A percentile compares a stretch with the other conserved stretches of the same genome.
Evolutionary conservation across 2,329 filamentous ascomycete species (phyloP).

Genomic region (Penicillium freii): DNA sequence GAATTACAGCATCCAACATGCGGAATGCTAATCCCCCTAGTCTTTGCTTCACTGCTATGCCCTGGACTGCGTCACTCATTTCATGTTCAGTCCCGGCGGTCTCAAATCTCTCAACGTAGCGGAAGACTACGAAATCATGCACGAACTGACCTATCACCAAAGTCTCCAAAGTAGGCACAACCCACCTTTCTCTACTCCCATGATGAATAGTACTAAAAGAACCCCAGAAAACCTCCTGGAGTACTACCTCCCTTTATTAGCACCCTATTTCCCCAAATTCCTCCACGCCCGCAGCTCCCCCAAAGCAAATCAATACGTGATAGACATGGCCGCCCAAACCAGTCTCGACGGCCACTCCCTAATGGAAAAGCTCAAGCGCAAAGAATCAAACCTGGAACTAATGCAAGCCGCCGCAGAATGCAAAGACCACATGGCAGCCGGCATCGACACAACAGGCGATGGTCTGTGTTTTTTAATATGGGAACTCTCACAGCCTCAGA

Average conservation of each 20-base stretch:
- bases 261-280: constrained; percentile 49
- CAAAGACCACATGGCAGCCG: constrained; percentile 69
- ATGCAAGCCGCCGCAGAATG: constrained; percentile 65
- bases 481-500: constrained; percentile 63
- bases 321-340: constrained; percentile 50
- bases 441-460: constrained; percentile 70
- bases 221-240: constrained; percentile 57
- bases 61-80: constrained; percentile 66
- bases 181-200: not conserved
- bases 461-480: constrained; percentile 69
- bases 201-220: not conserved
- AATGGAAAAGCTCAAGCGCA: constrained; percentile 58
- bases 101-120: constrained; percentile 57
- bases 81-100: constrained; percentile 67
- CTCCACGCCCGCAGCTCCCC: constrained; percentile 58
- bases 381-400: constrained; percentile 47
- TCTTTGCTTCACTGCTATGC: constrained; percentile 63
- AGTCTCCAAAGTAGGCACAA: constrained; percentile 60
- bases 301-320: constrained; percentile 59
- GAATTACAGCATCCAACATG: not conserved
- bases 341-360: constrained; percentile 57
- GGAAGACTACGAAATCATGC: constrained; percentile 65
- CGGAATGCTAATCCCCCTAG: constrained; percentile 12
- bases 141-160: constrained; percentile 65
- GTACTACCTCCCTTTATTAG: constrained; percentile 56